A percentile compares a stretch with the other conserved stretches of the same genome.
Conservation (phyloP, 1,284 basidiomycete genomes). For the Cerrena zonata region DNA sequence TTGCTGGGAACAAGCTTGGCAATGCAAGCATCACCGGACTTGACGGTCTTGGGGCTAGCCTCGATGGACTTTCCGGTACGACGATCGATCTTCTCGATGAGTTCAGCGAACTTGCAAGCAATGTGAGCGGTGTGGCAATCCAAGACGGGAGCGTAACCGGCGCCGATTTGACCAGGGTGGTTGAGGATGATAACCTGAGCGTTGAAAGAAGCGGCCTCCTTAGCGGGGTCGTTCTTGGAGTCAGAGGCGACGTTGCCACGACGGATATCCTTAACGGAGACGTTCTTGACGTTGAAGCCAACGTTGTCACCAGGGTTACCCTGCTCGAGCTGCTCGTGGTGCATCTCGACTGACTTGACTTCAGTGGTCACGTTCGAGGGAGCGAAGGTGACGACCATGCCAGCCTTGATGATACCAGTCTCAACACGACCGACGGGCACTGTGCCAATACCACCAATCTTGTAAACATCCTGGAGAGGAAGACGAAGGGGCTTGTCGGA, state of each 20-base stretch:
- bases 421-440: conserved; percentile 99
- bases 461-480: conserved; percentile 99
- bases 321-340: conserved; percentile 97
- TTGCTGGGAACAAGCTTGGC: conserved; percentile 96
- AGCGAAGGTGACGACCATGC: conserved; percentile 98
- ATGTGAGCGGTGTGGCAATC: conserved; percentile 99
- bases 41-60: conserved; percentile 90
- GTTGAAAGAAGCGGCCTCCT: conserved; percentile 99
- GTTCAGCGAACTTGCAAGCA: conserved; percentile 98
- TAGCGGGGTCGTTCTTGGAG: conserved; percentile 99
- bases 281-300: conserved; percentile 99
- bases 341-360: conserved; percentile 99
- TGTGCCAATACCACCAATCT: conserved; percentile 99
- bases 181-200: conserved; percentile 99
- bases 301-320: conserved; percentile 99
- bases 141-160: conserved; percentile 95
- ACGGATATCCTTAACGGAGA: conserved; percentile 99
- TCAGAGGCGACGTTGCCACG: conserved; percentile 99
- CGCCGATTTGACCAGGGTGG: conserved; percentile 99
- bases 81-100: conserved; percentile 99
- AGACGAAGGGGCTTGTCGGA: conserved; percentile 99
- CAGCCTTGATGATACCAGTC: conserved; percentile 99
- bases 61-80: conserved; percentile 93
- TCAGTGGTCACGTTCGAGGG: conserved; percentile 98
- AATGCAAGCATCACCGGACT: conserved; percentile 93